Percentiles rank a stretch among this genome's conserved stretches.
Conservation (phyloP, 225 moss, liverwort and hornwort species). For the Straminergon stramineum region DNA sequence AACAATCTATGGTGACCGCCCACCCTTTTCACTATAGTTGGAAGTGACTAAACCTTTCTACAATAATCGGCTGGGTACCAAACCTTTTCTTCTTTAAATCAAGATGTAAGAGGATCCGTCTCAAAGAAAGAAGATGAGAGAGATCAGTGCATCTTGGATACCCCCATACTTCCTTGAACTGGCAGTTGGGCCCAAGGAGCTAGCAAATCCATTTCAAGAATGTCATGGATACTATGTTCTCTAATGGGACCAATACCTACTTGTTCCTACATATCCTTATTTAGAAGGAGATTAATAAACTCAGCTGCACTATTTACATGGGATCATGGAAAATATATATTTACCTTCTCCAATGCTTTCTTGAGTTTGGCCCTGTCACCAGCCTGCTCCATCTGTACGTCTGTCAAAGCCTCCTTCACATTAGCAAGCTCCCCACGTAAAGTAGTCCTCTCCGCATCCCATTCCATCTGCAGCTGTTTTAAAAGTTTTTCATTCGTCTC, state of each 20-base stretch:
- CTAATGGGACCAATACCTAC: neutral
- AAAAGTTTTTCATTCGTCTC: slow-evolving; percentile 62
- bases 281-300: neutral
- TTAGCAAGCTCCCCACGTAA: slow-evolving; percentile 51
- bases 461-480: slow-evolving; percentile 44
- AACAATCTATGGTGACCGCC: neutral
- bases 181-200: neutral
- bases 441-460: slow-evolving; percentile 47
- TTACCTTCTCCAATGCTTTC: slow-evolving; percentile 59
- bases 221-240: neutral
- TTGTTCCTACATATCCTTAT: neutral
- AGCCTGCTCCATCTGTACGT: slow-evolving; percentile 45
- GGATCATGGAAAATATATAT: neutral
- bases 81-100: neutral
- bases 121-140: neutral
- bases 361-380: slow-evolving; percentile 57
- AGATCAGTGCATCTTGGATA: neutral
- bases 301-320: neutral
- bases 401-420: slow-evolving; percentile 33
- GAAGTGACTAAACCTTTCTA: neutral
- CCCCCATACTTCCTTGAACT: neutral
- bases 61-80: neutral
- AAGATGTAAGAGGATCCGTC: neutral
- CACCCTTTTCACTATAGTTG: neutral
- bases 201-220: neutral